Evolutionary conservation across 139 green algal species (phyloP).

Genomic region (Trebouxia sp.): DNA sequence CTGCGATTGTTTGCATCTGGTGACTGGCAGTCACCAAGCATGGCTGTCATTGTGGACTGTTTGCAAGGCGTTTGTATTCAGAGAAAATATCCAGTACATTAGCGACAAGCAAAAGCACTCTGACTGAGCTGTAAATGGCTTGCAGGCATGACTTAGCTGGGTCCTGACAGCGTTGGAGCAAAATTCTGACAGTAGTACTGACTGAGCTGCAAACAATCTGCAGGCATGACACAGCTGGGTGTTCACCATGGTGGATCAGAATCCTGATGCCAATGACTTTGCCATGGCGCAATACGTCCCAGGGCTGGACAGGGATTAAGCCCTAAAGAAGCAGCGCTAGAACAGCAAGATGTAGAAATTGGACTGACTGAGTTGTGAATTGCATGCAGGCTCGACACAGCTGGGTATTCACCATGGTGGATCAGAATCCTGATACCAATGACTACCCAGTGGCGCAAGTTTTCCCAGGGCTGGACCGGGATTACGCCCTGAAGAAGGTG

Average conservation of each 20-base stretch:
- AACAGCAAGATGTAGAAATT: background rate
- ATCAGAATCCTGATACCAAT: slow-evolving; percentile 33
- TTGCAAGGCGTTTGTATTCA: too few species aligned
- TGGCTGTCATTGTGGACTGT: too few species aligned
- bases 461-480: slow-evolving; percentile 41
- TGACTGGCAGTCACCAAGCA: too few species aligned
- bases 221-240: slow-evolving; percentile 53
- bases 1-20: too few species aligned
- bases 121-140: background rate
- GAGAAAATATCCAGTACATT: too few species aligned
- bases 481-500: slow-evolving; percentile 40
- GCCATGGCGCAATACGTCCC: slow-evolving; percentile 44
- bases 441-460: slow-evolving; percentile 40
- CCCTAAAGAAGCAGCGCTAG: slow-evolving; percentile 38
- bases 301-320: slow-evolving; percentile 36
- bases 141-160: slow-evolving; percentile 46
- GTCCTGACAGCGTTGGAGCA: slow-evolving; percentile 47
- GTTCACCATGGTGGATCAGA: slow-evolving; percentile 40
- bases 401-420: slow-evolving; percentile 56
- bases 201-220: background rate
- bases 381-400: slow-evolving; percentile 37
- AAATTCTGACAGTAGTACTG: slow-evolving; percentile 6
- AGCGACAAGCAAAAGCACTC: too few species aligned
- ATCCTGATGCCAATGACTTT: slow-evolving; percentile 33
- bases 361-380: background rate